phyloP scores from a whole-genome alignment of 148 eudicot genomes.

The Camellia lanceoleosa region DNA sequence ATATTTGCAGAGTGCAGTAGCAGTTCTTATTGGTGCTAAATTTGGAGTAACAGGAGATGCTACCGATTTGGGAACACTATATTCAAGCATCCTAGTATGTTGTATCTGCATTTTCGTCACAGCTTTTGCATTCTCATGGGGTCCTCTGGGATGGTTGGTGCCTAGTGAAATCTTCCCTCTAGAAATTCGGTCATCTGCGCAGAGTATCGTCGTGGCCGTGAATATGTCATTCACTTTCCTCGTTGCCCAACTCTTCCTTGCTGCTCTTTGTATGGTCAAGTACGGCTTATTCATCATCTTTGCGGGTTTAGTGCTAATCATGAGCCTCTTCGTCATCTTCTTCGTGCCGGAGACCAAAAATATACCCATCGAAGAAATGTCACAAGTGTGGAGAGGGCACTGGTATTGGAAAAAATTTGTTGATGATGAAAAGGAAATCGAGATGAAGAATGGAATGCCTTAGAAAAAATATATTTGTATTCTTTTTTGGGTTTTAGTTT shows the following conservation, averaged over 20 bases:
- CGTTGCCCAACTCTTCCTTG: not conserved
- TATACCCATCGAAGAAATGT: not conserved
- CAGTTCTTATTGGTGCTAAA: too few species aligned
- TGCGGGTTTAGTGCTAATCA: not conserved
- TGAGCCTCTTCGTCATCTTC: not conserved
- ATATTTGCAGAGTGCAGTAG: too few species aligned
- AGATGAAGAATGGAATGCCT: too few species aligned
- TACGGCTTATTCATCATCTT: not conserved
- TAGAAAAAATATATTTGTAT: too few species aligned
- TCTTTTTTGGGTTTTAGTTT: too few species aligned
- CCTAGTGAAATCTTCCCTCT: not conserved
- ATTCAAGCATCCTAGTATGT: too few species aligned
- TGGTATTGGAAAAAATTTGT: too few species aligned
- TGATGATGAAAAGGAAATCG: too few species aligned
- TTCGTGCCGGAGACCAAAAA: not conserved
- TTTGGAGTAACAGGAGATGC: too few species aligned
- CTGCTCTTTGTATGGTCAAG: not conserved
- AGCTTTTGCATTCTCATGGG: slow-evolving; percentile 17
- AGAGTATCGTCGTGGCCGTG: not conserved
- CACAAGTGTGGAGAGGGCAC: too few species aligned
- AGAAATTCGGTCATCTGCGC: not conserved
- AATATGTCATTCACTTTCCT: not conserved
- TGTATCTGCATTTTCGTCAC: not conserved
- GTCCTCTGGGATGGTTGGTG: not conserved
- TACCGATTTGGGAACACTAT: too few species aligned